These are phyloP conservation scores for Aspergillus ibericus DNA, from an alignment of 2,329 filamentous ascomycete species.

Conservation along the genomic window DNA sequence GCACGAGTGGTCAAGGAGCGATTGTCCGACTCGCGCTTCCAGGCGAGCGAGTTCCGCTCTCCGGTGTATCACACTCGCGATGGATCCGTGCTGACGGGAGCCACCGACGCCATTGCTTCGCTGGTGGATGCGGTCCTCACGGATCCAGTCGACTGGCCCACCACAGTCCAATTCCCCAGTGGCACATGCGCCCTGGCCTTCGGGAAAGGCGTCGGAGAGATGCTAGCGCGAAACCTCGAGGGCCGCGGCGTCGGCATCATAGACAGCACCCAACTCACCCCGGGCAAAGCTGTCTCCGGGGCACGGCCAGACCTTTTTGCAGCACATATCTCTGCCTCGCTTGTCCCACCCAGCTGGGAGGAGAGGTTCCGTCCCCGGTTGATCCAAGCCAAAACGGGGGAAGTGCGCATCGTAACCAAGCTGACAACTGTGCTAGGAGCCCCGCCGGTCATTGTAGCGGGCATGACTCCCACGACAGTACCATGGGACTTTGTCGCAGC, in stretches of 20 bases:
- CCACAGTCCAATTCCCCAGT: neutral
- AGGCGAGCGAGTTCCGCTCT: neutral
- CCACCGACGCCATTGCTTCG: neutral
- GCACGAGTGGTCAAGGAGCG: neutral
- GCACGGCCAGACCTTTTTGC: neutral
- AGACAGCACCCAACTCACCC: neutral
- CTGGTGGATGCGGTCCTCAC: neutral
- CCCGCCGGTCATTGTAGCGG: conserved; percentile 8
- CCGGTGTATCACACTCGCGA: neutral
- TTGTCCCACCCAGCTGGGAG: neutral
- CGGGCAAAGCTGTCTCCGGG: neutral
- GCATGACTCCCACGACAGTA: conserved; percentile 9
- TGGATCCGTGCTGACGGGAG: neutral
- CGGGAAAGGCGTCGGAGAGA: neutral
- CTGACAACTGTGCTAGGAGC: conserved; percentile 1
- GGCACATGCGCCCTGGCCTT: neutral
- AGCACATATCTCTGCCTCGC: neutral
- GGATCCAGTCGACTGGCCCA: neutral
- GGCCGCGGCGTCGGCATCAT: neutral
- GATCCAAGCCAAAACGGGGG: neutral
- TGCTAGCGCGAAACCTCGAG: neutral
- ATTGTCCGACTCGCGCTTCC: neutral
- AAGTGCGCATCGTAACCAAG: neutral
- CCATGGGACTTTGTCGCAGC: conserved; percentile 3
- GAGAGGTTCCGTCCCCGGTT: neutral